Evolutionary conservation across 2,329 filamentous ascomycete species (phyloP).

Genomic region (Fusarium sp.): DNA sequence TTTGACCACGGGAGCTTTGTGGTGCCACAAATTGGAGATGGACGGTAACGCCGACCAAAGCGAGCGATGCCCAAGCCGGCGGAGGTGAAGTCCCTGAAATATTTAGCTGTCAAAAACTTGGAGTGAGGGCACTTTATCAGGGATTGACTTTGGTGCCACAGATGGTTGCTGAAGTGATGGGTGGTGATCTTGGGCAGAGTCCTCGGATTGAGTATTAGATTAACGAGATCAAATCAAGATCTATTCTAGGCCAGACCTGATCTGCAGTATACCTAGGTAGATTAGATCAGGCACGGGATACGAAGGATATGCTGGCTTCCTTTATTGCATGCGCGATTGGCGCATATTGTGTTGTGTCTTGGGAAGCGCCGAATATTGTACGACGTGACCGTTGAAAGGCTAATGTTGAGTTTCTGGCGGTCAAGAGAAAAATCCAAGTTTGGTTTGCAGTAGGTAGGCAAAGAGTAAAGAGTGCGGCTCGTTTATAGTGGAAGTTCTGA

Average conservation of each 20-base stretch:
- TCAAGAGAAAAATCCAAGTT: not conserved
- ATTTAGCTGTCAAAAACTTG: not conserved
- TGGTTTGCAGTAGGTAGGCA: not conserved
- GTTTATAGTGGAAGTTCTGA: not conserved
- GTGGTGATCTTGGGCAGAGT: not conserved
- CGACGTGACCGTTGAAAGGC: not conserved
- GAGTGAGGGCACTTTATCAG: not conserved
- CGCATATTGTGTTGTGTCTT: slow-evolving; percentile 15
- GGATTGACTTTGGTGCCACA: not conserved
- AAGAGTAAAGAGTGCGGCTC: not conserved
- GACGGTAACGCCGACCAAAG: not conserved
- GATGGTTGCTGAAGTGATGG: not conserved
- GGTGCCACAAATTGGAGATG: slow-evolving; percentile 19
- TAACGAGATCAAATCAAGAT: slow-evolving; percentile 5
- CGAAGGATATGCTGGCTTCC: not conserved
- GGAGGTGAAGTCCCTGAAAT: not conserved
- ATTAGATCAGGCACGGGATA: slow-evolving; percentile 29
- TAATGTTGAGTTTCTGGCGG: not conserved
- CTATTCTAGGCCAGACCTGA: slow-evolving; percentile 34
- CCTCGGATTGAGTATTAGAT: not conserved
- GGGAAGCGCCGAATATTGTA: slow-evolving; percentile 10
- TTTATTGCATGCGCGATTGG: slow-evolving; percentile 25
- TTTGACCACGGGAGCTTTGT: slow-evolving; percentile 22
- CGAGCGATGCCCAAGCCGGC: slow-evolving; percentile 6
- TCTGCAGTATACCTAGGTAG: slow-evolving; percentile 15